phyloP scores from a whole-genome alignment of 2,329 filamentous ascomycete genomes.

The Fusarium sp. region DNA sequence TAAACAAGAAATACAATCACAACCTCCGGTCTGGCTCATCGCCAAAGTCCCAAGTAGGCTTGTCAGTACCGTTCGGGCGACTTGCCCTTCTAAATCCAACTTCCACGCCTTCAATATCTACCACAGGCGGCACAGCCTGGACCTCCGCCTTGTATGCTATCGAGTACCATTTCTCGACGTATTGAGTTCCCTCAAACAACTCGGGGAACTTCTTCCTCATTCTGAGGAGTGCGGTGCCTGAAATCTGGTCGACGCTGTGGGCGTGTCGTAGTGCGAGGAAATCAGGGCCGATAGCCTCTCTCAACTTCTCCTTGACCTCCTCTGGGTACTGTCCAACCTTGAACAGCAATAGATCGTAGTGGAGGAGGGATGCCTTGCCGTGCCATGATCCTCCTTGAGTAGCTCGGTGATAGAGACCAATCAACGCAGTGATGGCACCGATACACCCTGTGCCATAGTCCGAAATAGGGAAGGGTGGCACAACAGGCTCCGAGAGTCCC shows the following conservation, averaged over 20 bases:
- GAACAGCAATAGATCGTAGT: constrained; percentile 76
- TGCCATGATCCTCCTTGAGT: constrained; percentile 73
- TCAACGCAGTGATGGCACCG: constrained; percentile 74
- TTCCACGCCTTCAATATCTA: constrained; percentile 55
- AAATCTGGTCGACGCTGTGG: constrained; percentile 74
- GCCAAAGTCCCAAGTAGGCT: constrained; percentile 64
- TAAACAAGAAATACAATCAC: not conserved
- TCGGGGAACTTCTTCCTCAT: constrained; percentile 32
- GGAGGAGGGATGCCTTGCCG: constrained; percentile 71
- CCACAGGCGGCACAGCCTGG: constrained; percentile 56
- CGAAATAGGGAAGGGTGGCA: constrained; percentile 72
- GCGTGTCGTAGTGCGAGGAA: constrained; percentile 69
- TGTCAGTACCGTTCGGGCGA: constrained; percentile 65
- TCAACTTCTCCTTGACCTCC: constrained; percentile 62
- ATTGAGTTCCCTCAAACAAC: constrained; percentile 16
- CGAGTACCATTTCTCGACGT: constrained; percentile 37
- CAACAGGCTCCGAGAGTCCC: constrained; percentile 70
- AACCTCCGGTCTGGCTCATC: constrained; percentile 20
- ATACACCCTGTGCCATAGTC: constrained; percentile 79
- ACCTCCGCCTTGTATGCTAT: constrained; percentile 45
- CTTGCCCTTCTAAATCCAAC: constrained; percentile 56
- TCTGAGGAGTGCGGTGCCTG: constrained; percentile 65
- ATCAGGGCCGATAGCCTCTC: constrained; percentile 58
- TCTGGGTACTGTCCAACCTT: constrained; percentile 67
- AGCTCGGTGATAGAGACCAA: constrained; percentile 71